Base-by-base conservation (phyloP, 2,329 filamentous ascomycete species). In the Corniculantispora saksenae region DNA sequence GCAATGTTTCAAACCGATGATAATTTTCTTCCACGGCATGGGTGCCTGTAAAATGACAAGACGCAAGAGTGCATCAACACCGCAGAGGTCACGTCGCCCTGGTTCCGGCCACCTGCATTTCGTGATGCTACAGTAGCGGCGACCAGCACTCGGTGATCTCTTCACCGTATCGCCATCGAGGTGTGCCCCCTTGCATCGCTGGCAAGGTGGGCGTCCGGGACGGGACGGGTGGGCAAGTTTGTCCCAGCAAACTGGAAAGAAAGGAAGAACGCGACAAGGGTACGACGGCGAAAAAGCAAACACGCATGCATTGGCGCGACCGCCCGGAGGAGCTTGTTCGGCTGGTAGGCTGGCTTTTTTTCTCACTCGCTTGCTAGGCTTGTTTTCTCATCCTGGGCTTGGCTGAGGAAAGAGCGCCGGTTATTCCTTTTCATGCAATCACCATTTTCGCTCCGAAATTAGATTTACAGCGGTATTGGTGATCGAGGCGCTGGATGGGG, bases 221-320 rank as follows among this genome's bases (percentile, higher is more conserved):
- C 23, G 47, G 47, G 47, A n/a, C n/a, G 47, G 47, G 47, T 50
- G 38, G 17, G 38, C 32, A n/a, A n/a, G 35, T 38, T 38, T 43
- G 55, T 58, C 55, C 54, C 40, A 58, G 55, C 55, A 47, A 58
- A 58, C 55, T 23, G 55, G 40, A 47, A 58, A 32, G 32, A 6
- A 10, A 32, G 32, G 32, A 32, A 32, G 40, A 45, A 58, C 17
- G 17, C 23, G 40, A n/a, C 54, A 57, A 25, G 55, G 40, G 55
- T 47, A 29, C 23, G 17, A 15, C 17, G 23, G 38, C 10, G 15
- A 47, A 45, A 29, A 58, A 58, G 55, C 35, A 25, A 43, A 3
- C 38, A 29, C 8, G 10, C 38, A 47, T 45, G 38, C 55, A 43
- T 13, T 56, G 53, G 53, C 53, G 53, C 53, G 32, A 15, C 48